Evolutionary conservation across 345 rosid genomes (phyloP), one percentile per base, ranked within the genome.

Genomic region (Dovyalis caffra): DNA sequence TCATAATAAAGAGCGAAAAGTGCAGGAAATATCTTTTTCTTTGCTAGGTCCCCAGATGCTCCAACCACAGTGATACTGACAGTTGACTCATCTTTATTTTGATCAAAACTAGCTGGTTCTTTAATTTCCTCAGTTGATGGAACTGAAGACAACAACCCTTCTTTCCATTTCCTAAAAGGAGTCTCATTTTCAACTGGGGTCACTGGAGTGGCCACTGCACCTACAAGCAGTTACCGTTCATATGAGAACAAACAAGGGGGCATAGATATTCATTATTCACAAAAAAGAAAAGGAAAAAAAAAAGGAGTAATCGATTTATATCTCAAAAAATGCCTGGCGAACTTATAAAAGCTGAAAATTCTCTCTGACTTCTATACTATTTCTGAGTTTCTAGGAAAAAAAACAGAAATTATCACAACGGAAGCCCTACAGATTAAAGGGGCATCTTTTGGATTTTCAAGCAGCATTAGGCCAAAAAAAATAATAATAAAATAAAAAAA

Each of bases 31-130:
- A 95, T 95, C 92, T 95, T 95, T 82, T 95, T 95, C 90, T 95
- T 95, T 43, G 99, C 99, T 80, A 95, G 99, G 86, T 95, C 99
- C 81, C 99, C 99, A 67, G 99, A 95, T 49, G 99, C 99, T 77
- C 99, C 99, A 72, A 95, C 97, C 25, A 95, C 91, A 0, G 97
- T 89, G 51, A 95, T 95, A 77, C 96, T 91, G 78, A 95, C 97
- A 49, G 97, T 81, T 35, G 97, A 86, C 84, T 85, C 90, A 57
- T 75, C 84, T 63, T 75, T 75, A 78, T 76, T 82, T 47, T 33
- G n/a, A 81, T 86, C 87, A 76, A 85, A 86, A 56, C 64, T 80
- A 66, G 72, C 83, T 60, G 68, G 79, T 80, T 81, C 87, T 28
- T 78, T 84, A 33, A 60, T 72, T 79, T 85, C 85, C 73, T 84